Evolutionary conservation across 768 basidiomycete genomes (phyloP), one percentile per base, ranked within the genome.

Genomic region (Fibroporia radiculosa): DNA sequence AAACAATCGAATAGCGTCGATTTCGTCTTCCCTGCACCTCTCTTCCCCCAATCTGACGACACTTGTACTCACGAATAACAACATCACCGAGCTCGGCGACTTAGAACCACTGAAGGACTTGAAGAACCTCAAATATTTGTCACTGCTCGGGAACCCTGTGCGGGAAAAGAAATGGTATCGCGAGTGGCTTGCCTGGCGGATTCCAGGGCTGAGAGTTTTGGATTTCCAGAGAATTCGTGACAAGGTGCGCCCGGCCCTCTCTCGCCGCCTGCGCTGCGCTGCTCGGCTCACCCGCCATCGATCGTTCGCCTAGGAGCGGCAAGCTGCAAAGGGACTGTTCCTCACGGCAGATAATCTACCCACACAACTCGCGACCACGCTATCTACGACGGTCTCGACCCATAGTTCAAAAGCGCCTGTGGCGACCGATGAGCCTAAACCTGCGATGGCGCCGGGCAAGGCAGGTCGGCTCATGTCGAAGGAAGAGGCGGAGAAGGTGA

Each of bases 191-290:
- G 80, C 87, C 56, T 91, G 80, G 79, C 80, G 82, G 70, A 73
- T 91, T 72, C 80, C 84, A 64, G 75, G 77, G 61, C 75, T 95
- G 61, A 82, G 92, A 75, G 86, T 91, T 68, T 74, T 95, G 61
- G 91, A 95, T 77, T 95, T 89, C 68, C 86, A 91, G 75, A 81
- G 91, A 68, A 87, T 95, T 58, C 82, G 85, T 63, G 90, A 93
- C 65, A 91, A 92, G 80, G 91, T 92, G 71, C 72, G 82, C 69
- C 65, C 63, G 67, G 63, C 63, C 58, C 60, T 43, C 19, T 40
- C 50, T 31, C 14, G 26, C 4, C 44, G 41, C 18, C n/a, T 24
- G 6, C 26, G 8, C 29, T 10, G 29, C n/a, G 29, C n/a, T n/a
- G 29, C 8, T 31, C 10, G 35, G n/a, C 14, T 24, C 4, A 14